Evolutionary conservation across 2,329 filamentous ascomycete species (phyloP).

Genomic region (Exophiala lecanii-corni): DNA sequence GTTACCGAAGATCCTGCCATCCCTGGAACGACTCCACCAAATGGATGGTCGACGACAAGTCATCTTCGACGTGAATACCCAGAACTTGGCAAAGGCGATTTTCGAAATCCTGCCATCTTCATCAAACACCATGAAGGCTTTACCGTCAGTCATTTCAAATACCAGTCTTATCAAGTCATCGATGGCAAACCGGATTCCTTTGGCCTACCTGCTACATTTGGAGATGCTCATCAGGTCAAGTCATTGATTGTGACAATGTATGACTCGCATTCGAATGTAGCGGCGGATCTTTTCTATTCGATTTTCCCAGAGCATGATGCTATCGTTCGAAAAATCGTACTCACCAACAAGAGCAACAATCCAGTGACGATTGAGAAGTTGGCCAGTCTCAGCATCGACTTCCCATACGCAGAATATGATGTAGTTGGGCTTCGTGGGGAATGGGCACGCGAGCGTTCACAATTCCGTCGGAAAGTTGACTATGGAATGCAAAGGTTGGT

Average conservation of each 20-base stretch:
- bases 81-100: conserved; percentile 60
- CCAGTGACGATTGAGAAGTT: conserved; percentile 53
- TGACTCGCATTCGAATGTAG: conserved; percentile 56
- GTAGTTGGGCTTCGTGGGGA: conserved; percentile 61
- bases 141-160: conserved; percentile 56
- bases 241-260: conserved; percentile 56
- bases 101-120: conserved; percentile 57
- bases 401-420: conserved; percentile 57
- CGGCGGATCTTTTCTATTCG: conserved; percentile 58
- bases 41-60: conserved; percentile 53
- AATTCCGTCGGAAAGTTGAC: conserved; percentile 51
- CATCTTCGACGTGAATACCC: conserved; percentile 59
- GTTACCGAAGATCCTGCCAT: conserved; percentile 50
- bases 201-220: conserved; percentile 58
- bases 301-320: conserved; percentile 60
- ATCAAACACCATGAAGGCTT: conserved; percentile 56
- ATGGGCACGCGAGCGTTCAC: conserved; percentile 57
- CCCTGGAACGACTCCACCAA: conserved; percentile 31
- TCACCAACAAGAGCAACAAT: conserved; percentile 55
- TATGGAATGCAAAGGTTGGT: conserved; percentile 34
- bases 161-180: conserved; percentile 53
- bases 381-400: conserved; percentile 58
- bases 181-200: conserved; percentile 54
- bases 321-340: conserved; percentile 56
- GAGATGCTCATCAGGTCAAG: conserved; percentile 51